Percentiles rank a stretch among this genome's conserved stretches.
Evolutionary conservation across 75 land plant species (phyloP).

Genomic region (Picea glauca): DNA sequence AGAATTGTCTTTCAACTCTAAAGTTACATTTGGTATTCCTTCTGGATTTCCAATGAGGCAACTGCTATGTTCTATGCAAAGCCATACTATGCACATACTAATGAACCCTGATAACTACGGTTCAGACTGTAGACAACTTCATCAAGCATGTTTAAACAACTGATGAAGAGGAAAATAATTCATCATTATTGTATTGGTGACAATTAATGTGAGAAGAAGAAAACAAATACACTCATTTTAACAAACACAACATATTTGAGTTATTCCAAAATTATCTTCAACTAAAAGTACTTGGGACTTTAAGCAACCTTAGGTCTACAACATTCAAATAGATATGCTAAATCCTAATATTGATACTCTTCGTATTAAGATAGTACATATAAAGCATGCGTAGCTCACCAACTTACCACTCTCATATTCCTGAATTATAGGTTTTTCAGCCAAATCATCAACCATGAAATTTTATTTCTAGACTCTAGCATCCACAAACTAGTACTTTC

Average conservation of each 20-base stretch:
- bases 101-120: too few relatives aligned
- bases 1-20: conserved; percentile 66
- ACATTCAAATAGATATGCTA: neutral
- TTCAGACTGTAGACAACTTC: neutral
- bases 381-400: neutral
- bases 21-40: conserved; percentile 58
- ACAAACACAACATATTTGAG: neutral
- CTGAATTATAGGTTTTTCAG: neutral
- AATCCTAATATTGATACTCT: neutral
- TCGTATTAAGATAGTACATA: neutral
- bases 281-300: neutral
- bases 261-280: neutral
- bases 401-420: neutral
- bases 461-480: neutral
- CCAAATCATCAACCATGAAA: neutral
- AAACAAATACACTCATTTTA: neutral
- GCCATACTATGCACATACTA: conserved; percentile 65
- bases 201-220: neutral
- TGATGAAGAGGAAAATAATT: neutral
- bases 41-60: conserved; percentile 45
- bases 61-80: conserved; percentile 87
- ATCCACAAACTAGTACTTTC: neutral
- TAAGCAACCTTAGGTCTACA: neutral
- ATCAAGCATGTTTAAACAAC: neutral
- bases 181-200: neutral